These are phyloP conservation scores for Eleusine indica DNA, from an alignment of 176 grass and related monocot species.

Conservation along the genomic window DNA sequence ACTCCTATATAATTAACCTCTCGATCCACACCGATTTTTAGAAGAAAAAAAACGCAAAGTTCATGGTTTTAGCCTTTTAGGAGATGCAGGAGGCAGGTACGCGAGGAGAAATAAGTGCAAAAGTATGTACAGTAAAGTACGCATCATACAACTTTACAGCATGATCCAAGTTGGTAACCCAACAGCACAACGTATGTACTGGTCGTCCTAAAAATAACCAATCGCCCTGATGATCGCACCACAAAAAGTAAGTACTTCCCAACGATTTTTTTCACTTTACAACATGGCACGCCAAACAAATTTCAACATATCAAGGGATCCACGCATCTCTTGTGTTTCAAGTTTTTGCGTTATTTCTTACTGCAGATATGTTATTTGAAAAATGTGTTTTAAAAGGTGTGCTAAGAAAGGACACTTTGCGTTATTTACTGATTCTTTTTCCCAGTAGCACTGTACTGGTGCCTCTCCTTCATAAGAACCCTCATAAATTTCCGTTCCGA, in stretches of 20 bases:
- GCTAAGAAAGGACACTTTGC: background rate
- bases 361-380: background rate
- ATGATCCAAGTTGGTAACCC: slow-evolving; percentile 38
- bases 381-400: background rate
- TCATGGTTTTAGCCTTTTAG: slow-evolving; percentile 10
- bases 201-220: slow-evolving; percentile 43
- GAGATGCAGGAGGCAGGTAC: too few species aligned
- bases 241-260: slow-evolving; percentile 9
- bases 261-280: slow-evolving; percentile 44
- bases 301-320: background rate
- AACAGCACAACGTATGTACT: slow-evolving; percentile 13
- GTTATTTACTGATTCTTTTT: background rate
- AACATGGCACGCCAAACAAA: slow-evolving; percentile 46
- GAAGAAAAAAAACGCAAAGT: slow-evolving; percentile 5
- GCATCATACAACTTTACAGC: slow-evolving; percentile 49
- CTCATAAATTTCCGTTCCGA: background rate
- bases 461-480: background rate
- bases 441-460: background rate
- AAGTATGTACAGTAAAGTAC: slow-evolving; percentile 1
- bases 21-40: background rate
- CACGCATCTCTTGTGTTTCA: background rate
- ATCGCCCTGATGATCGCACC: slow-evolving; percentile 34
- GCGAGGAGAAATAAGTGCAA: background rate
- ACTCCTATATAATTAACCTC: too few species aligned
- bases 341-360: slow-evolving; percentile 17